These are phyloP conservation scores for Fusarium graminum DNA, from an alignment of 2,329 filamentous ascomycete genomes.

Conservation along the genomic window DNA sequence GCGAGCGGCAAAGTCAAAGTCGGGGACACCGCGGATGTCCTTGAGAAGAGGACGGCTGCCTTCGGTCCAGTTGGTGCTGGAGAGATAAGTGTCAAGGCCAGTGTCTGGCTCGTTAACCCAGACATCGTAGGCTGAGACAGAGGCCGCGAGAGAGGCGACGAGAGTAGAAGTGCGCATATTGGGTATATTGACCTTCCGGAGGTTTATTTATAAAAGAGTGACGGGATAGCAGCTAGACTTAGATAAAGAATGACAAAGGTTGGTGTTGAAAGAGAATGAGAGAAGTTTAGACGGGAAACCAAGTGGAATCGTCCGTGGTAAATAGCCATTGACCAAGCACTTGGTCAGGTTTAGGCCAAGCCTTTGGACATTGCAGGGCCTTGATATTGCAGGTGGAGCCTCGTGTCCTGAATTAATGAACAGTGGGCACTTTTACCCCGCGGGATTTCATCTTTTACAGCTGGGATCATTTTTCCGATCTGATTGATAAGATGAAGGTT, in stretches of 20 bases:
- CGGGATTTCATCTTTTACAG: constrained; percentile 1
- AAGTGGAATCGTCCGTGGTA: constrained; percentile 1
- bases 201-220: constrained; percentile 26
- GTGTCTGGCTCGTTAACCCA: constrained; percentile 56
- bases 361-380: constrained; percentile 3
- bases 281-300: neutral
- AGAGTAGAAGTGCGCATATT: constrained; percentile 37
- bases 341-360: neutral
- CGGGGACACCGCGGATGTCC: constrained; percentile 60
- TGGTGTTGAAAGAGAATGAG: too few species aligned
- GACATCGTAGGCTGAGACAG: constrained; percentile 49
- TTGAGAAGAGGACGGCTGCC: constrained; percentile 56
- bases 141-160: constrained; percentile 41
- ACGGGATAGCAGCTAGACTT: constrained; percentile 12
- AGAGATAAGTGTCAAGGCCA: constrained; percentile 49
- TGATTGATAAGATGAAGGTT: constrained; percentile 44
- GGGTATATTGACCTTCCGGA: constrained; percentile 24
- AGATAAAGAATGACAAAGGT: constrained; percentile 7
- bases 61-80: constrained; percentile 51
- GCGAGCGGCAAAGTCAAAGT: constrained; percentile 64
- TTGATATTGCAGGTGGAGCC: constrained; percentile 30
- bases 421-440: constrained; percentile 22
- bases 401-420: constrained; percentile 35
- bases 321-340: neutral
- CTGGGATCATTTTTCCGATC: constrained; percentile 5